phyloP scores from a whole-genome alignment of 805 yeast genomes.

The Candida qinlingensis region DNA sequence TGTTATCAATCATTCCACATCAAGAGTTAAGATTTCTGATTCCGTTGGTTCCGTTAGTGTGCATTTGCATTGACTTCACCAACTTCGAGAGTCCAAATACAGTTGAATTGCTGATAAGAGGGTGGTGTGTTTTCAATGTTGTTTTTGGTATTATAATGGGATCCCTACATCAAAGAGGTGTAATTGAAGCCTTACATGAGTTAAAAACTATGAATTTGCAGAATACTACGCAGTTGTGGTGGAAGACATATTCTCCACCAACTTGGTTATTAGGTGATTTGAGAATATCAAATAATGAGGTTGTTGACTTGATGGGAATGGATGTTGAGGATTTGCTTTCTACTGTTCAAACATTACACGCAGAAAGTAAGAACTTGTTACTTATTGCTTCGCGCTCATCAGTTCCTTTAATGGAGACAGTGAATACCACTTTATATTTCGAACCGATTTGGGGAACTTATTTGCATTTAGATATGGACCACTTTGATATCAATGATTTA shows the following conservation, averaged over 20 bases:
- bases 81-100: conserved; percentile 17
- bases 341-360: conserved; percentile 14
- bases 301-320: conserved; percentile 45
- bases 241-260: conserved; percentile 95
- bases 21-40: conserved; percentile 88
- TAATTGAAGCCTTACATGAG: conserved; percentile 56
- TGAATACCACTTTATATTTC: conserved; percentile 11
- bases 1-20: conserved; percentile 76
- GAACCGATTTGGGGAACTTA: conserved; percentile 31
- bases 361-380: conserved; percentile 7
- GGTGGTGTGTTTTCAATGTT: conserved; percentile 65
- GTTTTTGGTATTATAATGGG: conserved; percentile 67
- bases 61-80: conserved; percentile 50
- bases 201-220: conserved; percentile 26
- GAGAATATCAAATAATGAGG: conserved; percentile 12
- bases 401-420: conserved; percentile 13
- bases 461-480: conserved; percentile 69
- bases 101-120: conserved; percentile 19
- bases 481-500: conserved; percentile 47
- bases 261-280: conserved; percentile 58
- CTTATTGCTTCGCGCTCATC: conserved; percentile 24
- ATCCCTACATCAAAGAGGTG: conserved; percentile 83
- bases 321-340: conserved; percentile 25
- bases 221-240: conserved; percentile 57
- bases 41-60: conserved; percentile 70